Evolutionary conservation across 805 yeast species (phyloP), one percentile per base, ranked within the genome.

Genomic region (Metschnikowia matae): DNA sequence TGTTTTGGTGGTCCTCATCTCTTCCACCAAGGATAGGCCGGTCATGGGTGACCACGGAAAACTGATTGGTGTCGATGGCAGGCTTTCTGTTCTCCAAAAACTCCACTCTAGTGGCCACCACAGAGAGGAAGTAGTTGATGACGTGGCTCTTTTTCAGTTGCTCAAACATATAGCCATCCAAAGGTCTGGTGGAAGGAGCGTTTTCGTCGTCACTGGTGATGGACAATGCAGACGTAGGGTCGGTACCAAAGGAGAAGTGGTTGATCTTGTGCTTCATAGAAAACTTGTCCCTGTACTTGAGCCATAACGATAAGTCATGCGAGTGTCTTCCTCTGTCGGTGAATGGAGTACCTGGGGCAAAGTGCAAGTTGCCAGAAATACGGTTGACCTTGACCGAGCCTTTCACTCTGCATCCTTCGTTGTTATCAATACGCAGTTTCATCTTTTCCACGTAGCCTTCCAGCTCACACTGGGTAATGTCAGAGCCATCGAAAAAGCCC

Each of bases 271-370:
- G 99, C 60, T 83, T 81, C 62, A 94, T 86, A 54, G 87, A 80
- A 66, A 87, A 83, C 52, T 80, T 80, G 50, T 77, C 78, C 1
- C 68, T 67, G 53, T 77, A 74, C 55, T 81, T 74, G 31, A 72
- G 70, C 69, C 80, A 94, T 48, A 89, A 74, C 6, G 96, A 85
- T 48, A 87, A 68, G 63, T 94, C 99, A 70, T 94, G 99, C 52
- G 81, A 76, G 66, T 94, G 99, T 46, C 78, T 77, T 15, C 81
- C 82, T 8, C 70, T 67, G 50, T 69, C 66, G 37, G 84, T 79
- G 60, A 75, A 77, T 1, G 95, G 83, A 23, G 86, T 82, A 38
- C 99, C 99, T 3, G 99, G 98, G 1, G 97, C 97, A 76, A 94
- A 90, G 71, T 94, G 98, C 55, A 94, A 70, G 62, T 89, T 87